Base-by-base conservation (phyloP, 2,329 filamentous ascomycete genomes). In the Aspergillus novofumigatus region DNA sequence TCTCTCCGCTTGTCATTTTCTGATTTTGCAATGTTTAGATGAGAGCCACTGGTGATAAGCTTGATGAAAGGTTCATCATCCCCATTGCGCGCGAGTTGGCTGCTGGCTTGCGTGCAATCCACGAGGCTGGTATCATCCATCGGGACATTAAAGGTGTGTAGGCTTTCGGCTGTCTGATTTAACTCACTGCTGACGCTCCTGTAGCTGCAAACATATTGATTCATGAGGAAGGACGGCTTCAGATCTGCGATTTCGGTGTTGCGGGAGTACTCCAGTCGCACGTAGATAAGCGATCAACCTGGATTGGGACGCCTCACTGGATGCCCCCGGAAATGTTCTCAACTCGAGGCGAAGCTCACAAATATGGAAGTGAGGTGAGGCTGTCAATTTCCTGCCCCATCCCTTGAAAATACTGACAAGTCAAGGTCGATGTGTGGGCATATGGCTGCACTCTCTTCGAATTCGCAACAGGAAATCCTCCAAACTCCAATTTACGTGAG, bases 221-320 rank as follows among this genome's bases (percentile, higher is more conserved):
- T 48, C 81, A 83, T 35, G 85, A 88, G 71, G 81, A 86, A 62
- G 85, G 85, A 6, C 76, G 80, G 35, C 75, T 88, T 2, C 81
- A 87, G 62, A 78, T 88, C 32, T 86, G 85, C 66, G 85, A 88
- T 63, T 88, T 88, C 65, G 85, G 85, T 59, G 83, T 88, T 26
- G 83, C 86, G 38, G 84, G 83, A n/a, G 75, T 85, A 8, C 75
- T 87, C 9, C 83, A 87, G 61, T 82, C 80, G 3, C 79, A 83
- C 56, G 75, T 79, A 55, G 81, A 83, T 55, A 88, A 87, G 70
- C 78, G 85, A 55, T 82, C 81, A 9, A 88, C 85, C 4, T 85
- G 87, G 69, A 83, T 88, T 52, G 85, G 85, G 25, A 88, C 85
- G 3, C 83, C 84, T 3, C 82, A 86, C 65, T 88, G 84, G 82